Base-by-base conservation (phyloP, 768 basidiomycete species). In the Sarcomyxa edulis region DNA sequence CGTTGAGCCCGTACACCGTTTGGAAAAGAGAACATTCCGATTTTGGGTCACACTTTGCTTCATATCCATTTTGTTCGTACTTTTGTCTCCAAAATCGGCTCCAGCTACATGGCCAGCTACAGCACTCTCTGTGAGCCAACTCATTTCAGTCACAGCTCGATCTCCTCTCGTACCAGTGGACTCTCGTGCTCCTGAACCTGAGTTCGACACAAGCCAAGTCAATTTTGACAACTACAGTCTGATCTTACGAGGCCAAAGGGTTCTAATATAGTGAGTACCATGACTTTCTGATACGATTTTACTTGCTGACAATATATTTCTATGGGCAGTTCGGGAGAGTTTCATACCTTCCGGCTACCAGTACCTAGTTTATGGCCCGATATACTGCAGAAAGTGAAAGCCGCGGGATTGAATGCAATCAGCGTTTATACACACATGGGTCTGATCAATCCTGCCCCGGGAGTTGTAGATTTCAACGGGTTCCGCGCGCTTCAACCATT, bases 371-470 rank as follows among this genome's bases (percentile, higher is more conserved):
- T 91, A 39, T 92, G 89, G 87, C 69, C 77, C 9, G 89, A 90
- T 50, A 78, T 91, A 35, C 72, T 91, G 28, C 80, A 91, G 47
- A 91, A 86, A 53, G 65, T 77, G 43, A 86, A 86, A 50, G 89
- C 86, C 4, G 78, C 84, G 0, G 89, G 89, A 8, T 65, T 92
- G 43, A 92, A 90, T 48, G 75, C 75, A 1, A 61, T 87, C 47
- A 85, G 84, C 46, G 73, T 91, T 18, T 90, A 90, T 49, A 76
- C 76, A 0, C 86, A 90, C 47, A 85, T 87, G 88, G 87, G 75
- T 3, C 53, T 87, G 29, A 72, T 78, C 22, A 84, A 90, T 45
- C 89, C 86, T 7, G 70, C 84, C 1, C 81, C 72, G 24, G 85
- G 78, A 3, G 74, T 84, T 0, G 57, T 89, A 23, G 86, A 91